Conservation (phyloP, 352 stramenopile species). For the Lagenidium giganteum region DNA sequence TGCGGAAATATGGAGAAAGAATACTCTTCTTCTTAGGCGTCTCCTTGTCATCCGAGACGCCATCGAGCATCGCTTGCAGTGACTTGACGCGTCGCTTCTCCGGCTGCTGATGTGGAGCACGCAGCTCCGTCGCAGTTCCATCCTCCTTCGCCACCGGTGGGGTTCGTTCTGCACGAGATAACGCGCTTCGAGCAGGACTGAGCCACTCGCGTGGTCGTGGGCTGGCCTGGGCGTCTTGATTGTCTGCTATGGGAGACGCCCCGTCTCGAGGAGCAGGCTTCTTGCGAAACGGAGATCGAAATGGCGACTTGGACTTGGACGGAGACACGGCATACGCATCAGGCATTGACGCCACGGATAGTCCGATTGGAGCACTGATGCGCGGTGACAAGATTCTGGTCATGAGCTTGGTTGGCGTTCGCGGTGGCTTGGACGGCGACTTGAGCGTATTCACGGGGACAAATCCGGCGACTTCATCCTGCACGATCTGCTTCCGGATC, state of each 20-base stretch:
- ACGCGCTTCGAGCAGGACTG: constrained; percentile 42
- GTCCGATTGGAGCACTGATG: constrained; percentile 34
- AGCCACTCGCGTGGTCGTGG: constrained; percentile 54
- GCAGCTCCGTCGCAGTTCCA: too few species aligned
- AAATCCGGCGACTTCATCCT: constrained; percentile 52
- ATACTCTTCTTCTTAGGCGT: background rate
- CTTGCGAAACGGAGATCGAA: constrained; percentile 74
- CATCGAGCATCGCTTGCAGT: constrained; percentile 71
- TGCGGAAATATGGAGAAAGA: too few species aligned
- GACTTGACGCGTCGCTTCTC: constrained; percentile 79
- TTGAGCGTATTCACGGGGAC: constrained; percentile 65
- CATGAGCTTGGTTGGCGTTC: constrained; percentile 34
- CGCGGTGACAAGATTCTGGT: constrained; percentile 42
- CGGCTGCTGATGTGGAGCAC: too few species aligned
- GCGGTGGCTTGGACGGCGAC: constrained; percentile 35
- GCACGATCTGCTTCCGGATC: constrained; percentile 57
- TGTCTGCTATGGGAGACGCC: constrained; percentile 19
- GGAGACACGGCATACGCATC: constrained; percentile 32
- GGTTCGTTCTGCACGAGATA: constrained; percentile 6
- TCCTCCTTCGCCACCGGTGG: too few species aligned
- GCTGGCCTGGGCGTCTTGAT: background rate
- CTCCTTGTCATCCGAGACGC: constrained; percentile 35
- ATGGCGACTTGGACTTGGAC: constrained; percentile 60
- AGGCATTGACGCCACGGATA: constrained; percentile 35
- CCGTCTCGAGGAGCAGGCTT: constrained; percentile 34